Evolutionary conservation across 1,139 yeast genomes (phyloP), one percentile per base, ranked within the genome.

Genomic region (Debaryomycetaceae sp.): DNA sequence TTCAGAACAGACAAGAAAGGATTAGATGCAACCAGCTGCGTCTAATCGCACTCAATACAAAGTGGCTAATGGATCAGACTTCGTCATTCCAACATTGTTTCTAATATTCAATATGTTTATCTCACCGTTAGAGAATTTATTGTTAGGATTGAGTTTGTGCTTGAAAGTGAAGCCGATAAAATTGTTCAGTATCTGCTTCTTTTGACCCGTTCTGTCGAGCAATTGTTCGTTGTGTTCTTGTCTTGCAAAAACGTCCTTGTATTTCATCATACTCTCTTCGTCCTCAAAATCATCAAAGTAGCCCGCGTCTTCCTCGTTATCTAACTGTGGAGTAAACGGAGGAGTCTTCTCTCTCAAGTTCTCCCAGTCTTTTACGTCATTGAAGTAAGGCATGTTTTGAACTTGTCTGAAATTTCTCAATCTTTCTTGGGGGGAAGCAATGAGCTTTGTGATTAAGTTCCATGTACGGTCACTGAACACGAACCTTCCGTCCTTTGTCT

Each of bases 391-490:
- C 78, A 86, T 88, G 41, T 76, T 74, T 63, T 82, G 84, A 20
- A 95, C 83, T 62, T 90, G 97, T 57, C 81, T 84, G 64, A 91
- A 87, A 13, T 84, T 80, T 56, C 83, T 80, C 49, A 89, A 68
- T 57, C 99, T 80, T 50, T 80, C 76, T 38, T 81, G 75, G 39
- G 96, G 96, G 44, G 87, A 79, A 1, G 97, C 87, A 56, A 93
- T 87, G 49, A 93, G 72, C 49, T 81, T 78, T 36, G 84, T 81
- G 49, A 95, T 85, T 43, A 95, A 72, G 48, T 83, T 85, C 99
- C 99, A 95, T 1, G 99, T 93, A 60, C 99, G 82, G 65, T 95
- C 99, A 58, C 96, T 87, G 65, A 93, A 89, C 6, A 93, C 97
- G 56, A 77, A 87, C 53, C 95, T 78, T 4, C 97, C 97, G 61